These are phyloP conservation scores for Halteria grandinella DNA, from an alignment of 73 alveolate species.

Conservation along the genomic window DNA sequence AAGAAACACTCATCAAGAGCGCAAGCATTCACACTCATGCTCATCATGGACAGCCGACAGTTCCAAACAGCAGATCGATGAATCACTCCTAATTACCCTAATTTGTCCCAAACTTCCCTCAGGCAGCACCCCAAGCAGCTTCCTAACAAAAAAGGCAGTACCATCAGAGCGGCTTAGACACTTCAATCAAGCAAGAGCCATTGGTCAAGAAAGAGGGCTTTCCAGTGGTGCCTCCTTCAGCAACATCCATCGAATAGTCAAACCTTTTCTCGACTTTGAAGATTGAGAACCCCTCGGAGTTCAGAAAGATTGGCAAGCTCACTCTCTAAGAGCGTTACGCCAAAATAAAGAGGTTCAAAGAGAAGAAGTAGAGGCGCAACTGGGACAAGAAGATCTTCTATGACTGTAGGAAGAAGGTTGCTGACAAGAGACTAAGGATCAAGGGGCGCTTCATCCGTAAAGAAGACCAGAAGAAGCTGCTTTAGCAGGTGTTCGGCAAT, in stretches of 20 bases:
- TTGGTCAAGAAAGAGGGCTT: no score
- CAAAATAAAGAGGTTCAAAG: constrained; percentile 20
- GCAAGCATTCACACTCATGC: no score
- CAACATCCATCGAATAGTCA: no score
- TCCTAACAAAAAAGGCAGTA: no score
- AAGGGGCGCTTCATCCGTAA: constrained; percentile 50
- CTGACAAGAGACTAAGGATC: constrained; percentile 51
- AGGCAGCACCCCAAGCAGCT: no score
- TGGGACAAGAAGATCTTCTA: constrained; percentile 27
- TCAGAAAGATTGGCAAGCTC: constrained; percentile 24
- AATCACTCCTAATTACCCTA: neutral
- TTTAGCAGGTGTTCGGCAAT: constrained; percentile 38
- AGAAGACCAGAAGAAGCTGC: constrained; percentile 28
- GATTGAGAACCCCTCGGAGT: constrained; percentile 36
- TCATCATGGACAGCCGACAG: no score
- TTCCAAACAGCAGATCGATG: no score
- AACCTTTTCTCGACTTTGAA: no score
- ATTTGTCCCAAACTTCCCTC: constrained; percentile 15
- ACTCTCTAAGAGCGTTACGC: constrained; percentile 28
- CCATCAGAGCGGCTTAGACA: no score
- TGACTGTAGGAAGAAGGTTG: constrained; percentile 50
- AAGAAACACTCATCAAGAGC: neutral
- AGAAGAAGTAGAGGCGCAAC: constrained; percentile 13
- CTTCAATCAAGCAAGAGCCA: no score
- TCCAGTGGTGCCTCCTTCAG: no score